phyloP scores from a whole-genome alignment of 768 basidiomycete species.

The Suillus spraguei region DNA sequence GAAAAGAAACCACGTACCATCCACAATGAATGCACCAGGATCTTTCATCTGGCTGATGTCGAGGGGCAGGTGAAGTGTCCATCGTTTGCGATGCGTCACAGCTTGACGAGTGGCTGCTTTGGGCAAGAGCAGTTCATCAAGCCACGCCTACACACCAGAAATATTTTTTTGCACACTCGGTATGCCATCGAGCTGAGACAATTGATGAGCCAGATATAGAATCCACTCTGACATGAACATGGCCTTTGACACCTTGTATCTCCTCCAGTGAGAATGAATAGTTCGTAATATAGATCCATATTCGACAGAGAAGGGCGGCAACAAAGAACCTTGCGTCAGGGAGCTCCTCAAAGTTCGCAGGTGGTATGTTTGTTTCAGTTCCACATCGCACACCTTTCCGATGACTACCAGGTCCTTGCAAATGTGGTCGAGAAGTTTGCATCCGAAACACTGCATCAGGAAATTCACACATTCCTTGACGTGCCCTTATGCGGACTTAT shows the following conservation, averaged over 20 bases:
- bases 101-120: conserved; percentile 95
- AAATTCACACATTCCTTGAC: no score
- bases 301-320: not conserved
- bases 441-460: no score
- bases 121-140: conserved; percentile 95
- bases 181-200: conserved; percentile 82
- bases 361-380: conserved; percentile 94
- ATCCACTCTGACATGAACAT: conserved; percentile 89
- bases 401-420: conserved; percentile 81
- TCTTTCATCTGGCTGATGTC: conserved; percentile 83
- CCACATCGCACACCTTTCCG: conserved; percentile 82
- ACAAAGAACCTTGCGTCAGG: conserved; percentile 77
- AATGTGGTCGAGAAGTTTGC: conserved; percentile 76
- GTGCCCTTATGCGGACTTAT: no score
- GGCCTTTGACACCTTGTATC: conserved; percentile 83
- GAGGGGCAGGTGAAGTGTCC: conserved; percentile 76
- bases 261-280: conserved; percentile 85
- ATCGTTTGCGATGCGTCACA: conserved; percentile 89
- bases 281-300: conserved; percentile 56
- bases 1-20: conserved; percentile 47
- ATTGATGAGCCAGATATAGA: conserved; percentile 73
- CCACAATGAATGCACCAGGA: conserved; percentile 80
- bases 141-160: conserved; percentile 77
- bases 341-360: conserved; percentile 88
- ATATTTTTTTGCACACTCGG: conserved; percentile 52